Conservation (phyloP, 2,329 filamentous ascomycete species). For the Microcyclospora pomicola region DNA sequence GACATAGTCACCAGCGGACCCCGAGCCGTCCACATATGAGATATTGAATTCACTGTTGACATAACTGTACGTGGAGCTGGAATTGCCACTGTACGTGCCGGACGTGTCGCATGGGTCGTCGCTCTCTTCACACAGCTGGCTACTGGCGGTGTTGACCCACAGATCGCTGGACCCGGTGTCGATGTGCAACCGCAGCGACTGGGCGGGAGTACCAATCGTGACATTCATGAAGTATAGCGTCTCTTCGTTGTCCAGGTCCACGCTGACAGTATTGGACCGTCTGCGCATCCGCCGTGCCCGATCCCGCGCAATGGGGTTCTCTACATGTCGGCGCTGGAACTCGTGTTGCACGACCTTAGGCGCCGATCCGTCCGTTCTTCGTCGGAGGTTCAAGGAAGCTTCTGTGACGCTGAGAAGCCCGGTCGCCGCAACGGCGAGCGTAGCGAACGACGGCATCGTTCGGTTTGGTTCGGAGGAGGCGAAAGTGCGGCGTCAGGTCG, state of each 20-base stretch:
- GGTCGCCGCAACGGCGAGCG: constrained; percentile 15
- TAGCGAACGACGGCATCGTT: constrained; percentile 13
- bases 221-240: constrained; percentile 47
- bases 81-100: constrained; percentile 55
- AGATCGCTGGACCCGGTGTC: constrained; percentile 52
- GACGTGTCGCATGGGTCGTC: constrained; percentile 42
- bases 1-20: constrained; percentile 65
- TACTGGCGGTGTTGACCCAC: constrained; percentile 52
- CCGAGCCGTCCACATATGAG: constrained; percentile 69
- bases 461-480: background rate
- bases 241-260: constrained; percentile 43
- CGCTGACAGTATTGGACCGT: constrained; percentile 26
- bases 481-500: background rate
- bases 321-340: constrained; percentile 35
- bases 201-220: constrained; percentile 43
- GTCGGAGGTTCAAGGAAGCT: constrained; percentile 17
- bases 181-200: constrained; percentile 42
- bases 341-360: constrained; percentile 37
- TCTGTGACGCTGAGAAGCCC: constrained; percentile 9
- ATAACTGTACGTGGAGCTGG: constrained; percentile 63
- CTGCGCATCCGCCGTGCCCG: constrained; percentile 31
- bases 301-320: constrained; percentile 35
- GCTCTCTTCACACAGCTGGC: constrained; percentile 40
- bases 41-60: constrained; percentile 73
- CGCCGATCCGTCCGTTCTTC: constrained; percentile 13